Evolutionary conservation across 805 yeast species (phyloP).

Genomic region (Gaillardinia entomophila): DNA sequence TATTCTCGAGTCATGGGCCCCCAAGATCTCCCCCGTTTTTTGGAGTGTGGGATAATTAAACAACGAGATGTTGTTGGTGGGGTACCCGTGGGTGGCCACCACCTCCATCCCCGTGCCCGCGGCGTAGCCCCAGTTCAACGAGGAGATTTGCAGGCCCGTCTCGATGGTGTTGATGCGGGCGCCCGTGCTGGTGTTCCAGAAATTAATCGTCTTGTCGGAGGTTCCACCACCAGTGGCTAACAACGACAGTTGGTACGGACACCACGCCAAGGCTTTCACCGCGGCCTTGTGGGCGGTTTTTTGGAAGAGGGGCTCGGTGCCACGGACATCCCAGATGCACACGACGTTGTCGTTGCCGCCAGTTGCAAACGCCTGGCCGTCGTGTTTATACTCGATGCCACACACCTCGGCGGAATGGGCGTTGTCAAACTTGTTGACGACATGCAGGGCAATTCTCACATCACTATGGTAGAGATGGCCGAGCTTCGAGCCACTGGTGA

Average conservation of each 20-base stretch:
- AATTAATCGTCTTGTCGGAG: constrained; percentile 79
- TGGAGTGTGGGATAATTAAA: constrained; percentile 83
- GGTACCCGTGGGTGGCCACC: constrained; percentile 91
- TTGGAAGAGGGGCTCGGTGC: constrained; percentile 55
- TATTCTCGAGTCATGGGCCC: constrained; percentile 88
- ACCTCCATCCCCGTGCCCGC: constrained; percentile 72
- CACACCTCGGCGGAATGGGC: constrained; percentile 84
- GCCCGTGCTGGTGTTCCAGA: constrained; percentile 94
- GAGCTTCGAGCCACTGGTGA: constrained; percentile 82
- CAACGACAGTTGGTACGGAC: constrained; percentile 76
- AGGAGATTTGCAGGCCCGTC: constrained; percentile 92
- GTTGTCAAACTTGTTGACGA: constrained; percentile 46
- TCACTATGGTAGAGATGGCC: constrained; percentile 87
- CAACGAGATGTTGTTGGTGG: constrained; percentile 74
- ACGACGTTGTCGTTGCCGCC: constrained; percentile 96
- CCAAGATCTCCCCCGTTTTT: constrained; percentile 78
- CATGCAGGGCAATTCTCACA: constrained; percentile 78
- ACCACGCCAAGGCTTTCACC: constrained; percentile 92
- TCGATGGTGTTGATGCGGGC: constrained; percentile 79
- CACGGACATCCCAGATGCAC: constrained; percentile 85
- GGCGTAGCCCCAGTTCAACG: constrained; percentile 84
- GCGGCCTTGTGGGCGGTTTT: constrained; percentile 88
- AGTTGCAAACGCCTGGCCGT: constrained; percentile 79
- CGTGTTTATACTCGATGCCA: constrained; percentile 80
- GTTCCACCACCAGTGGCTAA: constrained; percentile 98